A percentile compares a stretch with the other conserved stretches of the same genome.
Evolutionary conservation across 768 basidiomycete species (phyloP).

Genomic region (Mycena indigotica): DNA sequence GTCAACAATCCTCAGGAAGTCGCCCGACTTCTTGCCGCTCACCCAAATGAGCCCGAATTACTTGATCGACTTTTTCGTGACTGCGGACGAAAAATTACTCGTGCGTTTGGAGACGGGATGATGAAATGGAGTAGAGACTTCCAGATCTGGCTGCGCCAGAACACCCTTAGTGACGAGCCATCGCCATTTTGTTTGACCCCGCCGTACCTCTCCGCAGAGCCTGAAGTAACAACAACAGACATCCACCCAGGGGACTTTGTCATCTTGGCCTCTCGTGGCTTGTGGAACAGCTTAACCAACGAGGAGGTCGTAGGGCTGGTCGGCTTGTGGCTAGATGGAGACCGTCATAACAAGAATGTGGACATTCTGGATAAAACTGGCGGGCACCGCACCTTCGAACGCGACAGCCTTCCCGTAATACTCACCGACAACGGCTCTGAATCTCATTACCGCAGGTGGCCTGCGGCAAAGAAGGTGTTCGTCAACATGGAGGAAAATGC

Average conservation of each 20-base stretch:
- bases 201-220: constrained; percentile 59
- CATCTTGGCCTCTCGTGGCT: constrained; percentile 55
- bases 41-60: constrained; percentile 37
- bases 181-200: constrained; percentile 43
- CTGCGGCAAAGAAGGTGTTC: constrained; percentile 39
- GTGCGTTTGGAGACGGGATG: constrained; percentile 49
- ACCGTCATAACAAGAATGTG: not conserved
- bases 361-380: not conserved
- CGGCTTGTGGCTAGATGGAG: constrained; percentile 39
- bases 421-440: constrained; percentile 34
- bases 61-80: constrained; percentile 40
- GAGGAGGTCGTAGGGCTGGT: constrained; percentile 58
- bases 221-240: constrained; percentile 47
- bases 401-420: constrained; percentile 35
- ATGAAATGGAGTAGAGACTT: constrained; percentile 46
- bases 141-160: constrained; percentile 36
- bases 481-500: constrained; percentile 45
- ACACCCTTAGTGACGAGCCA: constrained; percentile 36
- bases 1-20: constrained; percentile 40
- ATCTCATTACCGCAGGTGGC: constrained; percentile 41
- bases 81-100: constrained; percentile 42
- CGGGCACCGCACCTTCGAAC: constrained; percentile 12
- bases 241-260: constrained; percentile 54
- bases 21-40: constrained; percentile 37
- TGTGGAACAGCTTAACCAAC: constrained; percentile 57